Conservation (phyloP, 148 eudicot species). For the Persicaria maculosa region DNA sequence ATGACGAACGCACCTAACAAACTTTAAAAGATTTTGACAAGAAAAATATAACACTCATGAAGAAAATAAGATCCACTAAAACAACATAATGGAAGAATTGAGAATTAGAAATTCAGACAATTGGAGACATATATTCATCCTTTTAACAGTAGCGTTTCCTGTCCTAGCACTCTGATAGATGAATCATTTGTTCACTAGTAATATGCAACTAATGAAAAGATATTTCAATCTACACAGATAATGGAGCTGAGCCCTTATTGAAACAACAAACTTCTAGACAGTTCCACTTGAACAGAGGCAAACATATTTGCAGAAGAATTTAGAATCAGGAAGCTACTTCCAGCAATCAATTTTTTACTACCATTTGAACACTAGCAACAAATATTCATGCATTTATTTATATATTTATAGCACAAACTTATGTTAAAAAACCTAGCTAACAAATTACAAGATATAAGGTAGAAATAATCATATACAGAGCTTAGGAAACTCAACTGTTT, state of each 20-base stretch:
- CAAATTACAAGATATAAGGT: neutral
- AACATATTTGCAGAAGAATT: neutral
- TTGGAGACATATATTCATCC: neutral
- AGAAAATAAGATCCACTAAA: constrained; percentile 3
- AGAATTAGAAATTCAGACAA: neutral
- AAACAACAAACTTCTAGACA: too few species aligned
- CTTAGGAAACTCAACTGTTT: constrained; percentile 56
- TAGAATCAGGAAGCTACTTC: neutral
- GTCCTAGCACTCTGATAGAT: too few species aligned
- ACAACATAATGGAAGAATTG: neutral
- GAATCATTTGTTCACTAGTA: too few species aligned
- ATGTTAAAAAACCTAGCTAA: neutral
- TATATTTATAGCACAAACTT: neutral
- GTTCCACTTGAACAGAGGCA: neutral
- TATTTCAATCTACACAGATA: too few species aligned
- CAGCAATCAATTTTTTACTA: neutral
- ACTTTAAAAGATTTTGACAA: neutral
- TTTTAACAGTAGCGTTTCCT: too few species aligned
- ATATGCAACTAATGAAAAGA: too few species aligned
- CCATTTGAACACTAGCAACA: neutral
- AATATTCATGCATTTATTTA: neutral
- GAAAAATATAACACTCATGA: neutral
- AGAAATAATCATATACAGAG: constrained; percentile 1
- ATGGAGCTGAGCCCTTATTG: too few species aligned
- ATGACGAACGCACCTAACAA: neutral